Base-by-base conservation (phyloP, 2,329 filamentous ascomycete genomes). In the Cadophora sp. region DNA sequence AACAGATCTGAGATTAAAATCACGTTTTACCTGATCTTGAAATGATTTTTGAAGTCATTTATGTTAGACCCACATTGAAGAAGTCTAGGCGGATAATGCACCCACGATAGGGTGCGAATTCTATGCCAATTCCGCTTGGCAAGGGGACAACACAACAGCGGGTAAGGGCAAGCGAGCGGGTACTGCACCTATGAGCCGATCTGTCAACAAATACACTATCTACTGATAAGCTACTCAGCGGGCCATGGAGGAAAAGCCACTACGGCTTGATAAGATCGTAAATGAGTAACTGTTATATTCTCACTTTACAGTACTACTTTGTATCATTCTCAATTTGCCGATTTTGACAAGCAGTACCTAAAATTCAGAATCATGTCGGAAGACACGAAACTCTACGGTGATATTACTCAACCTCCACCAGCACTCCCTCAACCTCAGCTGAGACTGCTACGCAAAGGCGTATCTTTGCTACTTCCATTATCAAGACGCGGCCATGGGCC, bases 401-500 rank as follows among this genome's bases (percentile, higher is more conserved):
- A 48, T 7, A 48, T 22, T 1, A 4, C 43, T 8, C 19, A 48
- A 48, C 43, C 43, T 48, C 19, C 43, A 5, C 43, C 43, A 48
- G 8, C 43, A 48, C 43, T 48, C n/a, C 43, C 43, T 22, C 43
- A 22, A 22, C 43, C n/a, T 48, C 43, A 48, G 6, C 43, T 48
- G 7, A n/a, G 7, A 48, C 43, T 22, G n/a, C 43, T 48, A 22
- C 43, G 43, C 7, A 48, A 48, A 22, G 19, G 43, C n/a, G 43
- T 48, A 22, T 48, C 43, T 8, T 5, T 62, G 14, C 50, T 68
- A n/a, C n/a, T 31, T 12, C 62, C 62, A n/a, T 29, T 68, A 5
- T 48, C 53, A 1, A 19, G 77, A n/a, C 72, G 75, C 14, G 77
- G 77, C 37, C 56, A 69, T n/a, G 78, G 78, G 1, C 78, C 78